These are phyloP conservation scores for Pythium chondricola DNA, from an alignment of 352 stramenopile genomes.

Conservation along the genomic window DNA sequence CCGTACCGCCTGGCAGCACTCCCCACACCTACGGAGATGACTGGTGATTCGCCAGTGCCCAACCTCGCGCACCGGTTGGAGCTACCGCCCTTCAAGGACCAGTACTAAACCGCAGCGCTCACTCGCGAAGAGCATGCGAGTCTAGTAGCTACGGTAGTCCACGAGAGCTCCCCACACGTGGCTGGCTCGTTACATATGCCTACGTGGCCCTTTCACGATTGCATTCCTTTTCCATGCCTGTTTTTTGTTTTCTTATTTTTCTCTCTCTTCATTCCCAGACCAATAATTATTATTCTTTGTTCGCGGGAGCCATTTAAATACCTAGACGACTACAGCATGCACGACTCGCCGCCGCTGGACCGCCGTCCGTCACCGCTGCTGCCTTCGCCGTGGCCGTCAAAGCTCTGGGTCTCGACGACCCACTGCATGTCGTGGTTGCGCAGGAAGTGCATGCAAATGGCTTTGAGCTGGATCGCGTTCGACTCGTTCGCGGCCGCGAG, in stretches of 20 bases:
- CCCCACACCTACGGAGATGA: neutral
- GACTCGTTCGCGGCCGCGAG: constrained; percentile 85
- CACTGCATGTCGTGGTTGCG: constrained; percentile 66
- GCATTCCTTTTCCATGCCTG: too few relatives aligned
- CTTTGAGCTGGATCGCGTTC: constrained; percentile 88
- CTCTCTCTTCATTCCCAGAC: too few relatives aligned
- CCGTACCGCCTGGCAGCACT: neutral
- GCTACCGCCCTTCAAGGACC: neutral
- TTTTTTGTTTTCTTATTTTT: neutral
- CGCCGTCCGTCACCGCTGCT: neutral
- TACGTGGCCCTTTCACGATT: too few relatives aligned
- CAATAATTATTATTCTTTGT: too few relatives aligned
- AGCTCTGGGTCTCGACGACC: constrained; percentile 4
- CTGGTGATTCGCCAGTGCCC: constrained; percentile 13
- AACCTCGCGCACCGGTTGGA: constrained; percentile 11
- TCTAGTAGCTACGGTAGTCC: neutral
- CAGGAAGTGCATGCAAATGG: constrained; percentile 90
- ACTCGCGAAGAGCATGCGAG: too few relatives aligned
- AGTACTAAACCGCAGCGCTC: too few relatives aligned
- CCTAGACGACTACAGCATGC: neutral
- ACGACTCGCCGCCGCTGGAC: neutral
- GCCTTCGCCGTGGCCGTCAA: constrained; percentile 30
- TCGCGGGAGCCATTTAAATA: too few relatives aligned
- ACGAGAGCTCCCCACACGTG: too few relatives aligned
- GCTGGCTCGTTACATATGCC: too few relatives aligned